Conservation (phyloP, 768 basidiomycete species). For the Amanita jacksonii region DNA sequence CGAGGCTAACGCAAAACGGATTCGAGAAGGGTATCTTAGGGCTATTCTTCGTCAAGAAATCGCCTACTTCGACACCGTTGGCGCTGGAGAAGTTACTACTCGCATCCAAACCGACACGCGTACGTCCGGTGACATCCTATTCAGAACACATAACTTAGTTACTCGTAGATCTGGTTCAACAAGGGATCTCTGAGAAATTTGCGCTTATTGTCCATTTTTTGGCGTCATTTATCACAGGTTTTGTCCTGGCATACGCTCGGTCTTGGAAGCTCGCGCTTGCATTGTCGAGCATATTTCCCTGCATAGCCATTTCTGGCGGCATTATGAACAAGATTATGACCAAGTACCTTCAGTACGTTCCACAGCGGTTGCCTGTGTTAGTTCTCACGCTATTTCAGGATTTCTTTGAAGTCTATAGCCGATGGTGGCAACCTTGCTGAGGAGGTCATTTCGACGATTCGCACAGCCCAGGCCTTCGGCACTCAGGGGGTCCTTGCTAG, state of each 20-base stretch:
- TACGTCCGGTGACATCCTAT: too few species aligned
- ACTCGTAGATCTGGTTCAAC: conserved; percentile 78
- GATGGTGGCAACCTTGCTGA: conserved; percentile 80
- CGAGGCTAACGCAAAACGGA: conserved; percentile 73
- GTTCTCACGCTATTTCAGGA: conserved; percentile 22
- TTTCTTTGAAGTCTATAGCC: conserved; percentile 67
- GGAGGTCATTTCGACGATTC: conserved; percentile 84
- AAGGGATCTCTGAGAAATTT: conserved; percentile 90
- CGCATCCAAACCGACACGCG: conserved; percentile 86
- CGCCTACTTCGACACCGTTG: conserved; percentile 86
- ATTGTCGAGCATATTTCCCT: conserved; percentile 72
- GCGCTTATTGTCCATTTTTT: conserved; percentile 57
- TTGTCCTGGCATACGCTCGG: conserved; percentile 58
- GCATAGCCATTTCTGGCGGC: conserved; percentile 65
- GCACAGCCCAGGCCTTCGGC: conserved; percentile 89
- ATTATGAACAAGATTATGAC: conserved; percentile 64
- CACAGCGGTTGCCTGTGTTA: neutral
- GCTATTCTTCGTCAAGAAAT: conserved; percentile 82
- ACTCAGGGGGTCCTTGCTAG: conserved; percentile 53
- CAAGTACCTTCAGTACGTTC: conserved; percentile 53
- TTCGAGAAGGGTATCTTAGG: conserved; percentile 75
- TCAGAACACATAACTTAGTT: too few species aligned
- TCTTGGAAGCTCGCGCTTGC: conserved; percentile 82
- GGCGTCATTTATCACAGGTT: conserved; percentile 70
- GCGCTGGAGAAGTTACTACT: conserved; percentile 90